Conservation (phyloP, 2,329 filamentous ascomycete species). For the Thelonectria blattea region DNA sequence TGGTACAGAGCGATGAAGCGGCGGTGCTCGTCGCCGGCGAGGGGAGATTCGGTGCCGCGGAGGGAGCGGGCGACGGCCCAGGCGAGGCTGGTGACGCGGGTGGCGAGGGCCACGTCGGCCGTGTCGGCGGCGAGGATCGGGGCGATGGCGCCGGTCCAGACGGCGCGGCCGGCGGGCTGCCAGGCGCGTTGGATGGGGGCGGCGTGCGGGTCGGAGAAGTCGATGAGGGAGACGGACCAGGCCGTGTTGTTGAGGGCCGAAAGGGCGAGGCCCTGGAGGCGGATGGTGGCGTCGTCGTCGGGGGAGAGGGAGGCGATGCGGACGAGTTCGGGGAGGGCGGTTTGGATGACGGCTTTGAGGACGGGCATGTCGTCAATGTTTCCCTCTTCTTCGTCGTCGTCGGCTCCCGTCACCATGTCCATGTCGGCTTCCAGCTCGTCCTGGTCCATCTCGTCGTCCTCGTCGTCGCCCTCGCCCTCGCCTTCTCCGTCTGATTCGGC, state of each 20-base stretch:
- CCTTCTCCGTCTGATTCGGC: constrained; percentile 46
- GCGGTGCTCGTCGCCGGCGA: constrained; percentile 60
- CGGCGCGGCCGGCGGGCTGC: constrained; percentile 57
- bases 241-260: constrained; percentile 70
- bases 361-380: constrained; percentile 60
- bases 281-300: constrained; percentile 48
- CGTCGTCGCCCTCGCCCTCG: constrained; percentile 47
- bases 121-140: constrained; percentile 66
- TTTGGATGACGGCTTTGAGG: constrained; percentile 50
- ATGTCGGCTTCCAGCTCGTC: constrained; percentile 68
- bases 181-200: constrained; percentile 59
- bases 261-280: constrained; percentile 60
- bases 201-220: constrained; percentile 62
- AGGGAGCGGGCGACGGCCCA: constrained; percentile 68
- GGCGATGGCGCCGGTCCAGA: constrained; percentile 64
- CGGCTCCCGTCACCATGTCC: constrained; percentile 64
- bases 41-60: constrained; percentile 52
- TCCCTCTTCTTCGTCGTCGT: constrained; percentile 46
- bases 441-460: constrained; percentile 61
- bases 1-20: constrained; percentile 71
- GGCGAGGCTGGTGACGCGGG: constrained; percentile 67
- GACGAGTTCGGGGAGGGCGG: constrained; percentile 52
- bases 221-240: constrained; percentile 68
- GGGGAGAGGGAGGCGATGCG: constrained; percentile 52
- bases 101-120: constrained; percentile 66